Evolutionary conservation across 169 alveolate genomes (phyloP), one percentile per base, ranked within the genome.

Genomic region (Plasmodium berghei): DNA sequence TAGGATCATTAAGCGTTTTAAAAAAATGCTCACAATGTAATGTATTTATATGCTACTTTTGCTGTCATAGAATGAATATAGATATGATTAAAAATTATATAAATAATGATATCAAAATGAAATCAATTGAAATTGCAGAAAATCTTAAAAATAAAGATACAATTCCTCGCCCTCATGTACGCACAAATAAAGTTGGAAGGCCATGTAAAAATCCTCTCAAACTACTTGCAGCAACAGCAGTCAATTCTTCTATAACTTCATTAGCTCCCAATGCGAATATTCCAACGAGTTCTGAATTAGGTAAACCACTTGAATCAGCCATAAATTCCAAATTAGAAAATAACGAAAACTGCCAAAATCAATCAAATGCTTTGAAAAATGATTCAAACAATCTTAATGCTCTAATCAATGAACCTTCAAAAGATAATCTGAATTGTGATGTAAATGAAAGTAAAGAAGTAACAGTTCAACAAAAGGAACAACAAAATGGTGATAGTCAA

Each of bases 31-130:
- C 70, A 18, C 5, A 67, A 22, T 83, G 90, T 55, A 83, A 83
- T 56, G 90, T 83, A 61, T 83, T 46, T 28, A 83, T 83, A 54
- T 83, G 90, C 42, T 67, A 62, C 62, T 83, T 83, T 49, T 83
- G 90, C 14, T 83, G 90, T 72, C 85, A 83, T 52, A 49, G 90
- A 67, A 83, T 83, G 90, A 83, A 83, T 9, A 67, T 83, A 24
- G 80, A 83, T 40, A 83, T 67, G 22, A 56, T 83, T 5, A 83
- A 83, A 71, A 83, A 83, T 54, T 83, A 67, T 49, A 28, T 83
- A 10, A 67, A 66, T 49, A 71, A 83, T 45, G 71, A 72, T 9
- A 22, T 24, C 5, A 73, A 73, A 46, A 20, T 16, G 16, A 59
- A 73, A 24, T 22, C 22, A 14, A 18, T n/a, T 20, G 55, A 42